Percentiles rank a stretch among this genome's conserved stretches.
Evolutionary conservation across 1,284 basidiomycete species (phyloP).

Genomic region (Tilletia indica): DNA sequence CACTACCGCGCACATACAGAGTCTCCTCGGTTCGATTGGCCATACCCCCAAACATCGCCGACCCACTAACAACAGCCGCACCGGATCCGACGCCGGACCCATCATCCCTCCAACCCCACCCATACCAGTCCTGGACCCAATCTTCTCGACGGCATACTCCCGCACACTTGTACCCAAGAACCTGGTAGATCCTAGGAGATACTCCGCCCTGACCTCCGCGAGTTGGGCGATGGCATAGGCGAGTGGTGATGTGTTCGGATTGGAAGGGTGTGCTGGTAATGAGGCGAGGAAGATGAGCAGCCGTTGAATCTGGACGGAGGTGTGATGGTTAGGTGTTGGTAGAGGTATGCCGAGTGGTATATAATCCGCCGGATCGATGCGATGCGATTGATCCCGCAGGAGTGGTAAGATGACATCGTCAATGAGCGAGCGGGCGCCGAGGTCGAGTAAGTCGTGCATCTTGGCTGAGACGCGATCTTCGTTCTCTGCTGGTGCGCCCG

Average conservation of each 20-base stretch:
- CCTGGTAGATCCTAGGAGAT: slow-evolving; percentile 34
- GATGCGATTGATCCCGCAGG: slow-evolving; percentile 36
- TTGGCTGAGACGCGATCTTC: slow-evolving; percentile 46
- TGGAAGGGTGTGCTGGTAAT: slow-evolving; percentile 37
- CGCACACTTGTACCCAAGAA: slow-evolving; percentile 29
- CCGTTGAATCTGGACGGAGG: slow-evolving; percentile 36
- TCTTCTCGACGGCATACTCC: slow-evolving; percentile 37
- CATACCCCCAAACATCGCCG: slow-evolving; percentile 21
- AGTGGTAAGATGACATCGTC: slow-evolving; percentile 42
- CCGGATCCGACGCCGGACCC: not conserved
- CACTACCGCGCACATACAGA: slow-evolving; percentile 29
- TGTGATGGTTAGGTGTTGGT: slow-evolving; percentile 34
- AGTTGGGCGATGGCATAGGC: slow-evolving; percentile 33
- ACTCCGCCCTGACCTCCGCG: slow-evolving; percentile 31
- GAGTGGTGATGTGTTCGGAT: slow-evolving; percentile 34
- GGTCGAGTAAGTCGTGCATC: slow-evolving; percentile 49
- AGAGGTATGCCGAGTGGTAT: slow-evolving; percentile 25
- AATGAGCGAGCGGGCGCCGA: slow-evolving; percentile 44
- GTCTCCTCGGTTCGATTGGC: slow-evolving; percentile 18
- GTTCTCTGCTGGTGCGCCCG: slow-evolving; percentile 28
- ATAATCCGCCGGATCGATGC: slow-evolving; percentile 39
- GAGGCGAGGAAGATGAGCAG: slow-evolving; percentile 43
- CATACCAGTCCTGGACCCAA: slow-evolving; percentile 26
- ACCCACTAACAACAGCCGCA: slow-evolving; percentile 12
- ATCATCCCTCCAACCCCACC: not conserved